Percentiles rank a stretch among this genome's conserved stretches.
These are phyloP conservation scores for Moniliophthora roreri DNA, from an alignment of 1,284 basidiomycete genomes.

Conservation along the genomic window DNA sequence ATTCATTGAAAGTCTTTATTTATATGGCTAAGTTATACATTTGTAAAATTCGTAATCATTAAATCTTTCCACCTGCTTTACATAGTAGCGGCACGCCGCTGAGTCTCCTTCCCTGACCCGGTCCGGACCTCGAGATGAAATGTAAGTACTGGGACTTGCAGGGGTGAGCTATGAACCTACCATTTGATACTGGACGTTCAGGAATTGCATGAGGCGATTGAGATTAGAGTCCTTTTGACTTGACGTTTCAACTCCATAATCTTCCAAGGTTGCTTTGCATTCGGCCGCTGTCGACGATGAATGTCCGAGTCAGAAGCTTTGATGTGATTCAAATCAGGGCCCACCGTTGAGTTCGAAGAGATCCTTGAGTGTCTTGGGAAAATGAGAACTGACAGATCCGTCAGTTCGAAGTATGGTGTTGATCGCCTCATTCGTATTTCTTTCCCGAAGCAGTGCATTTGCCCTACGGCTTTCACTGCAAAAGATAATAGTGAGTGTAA, in stretches of 20 bases:
- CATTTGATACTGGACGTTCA: too few relatives aligned
- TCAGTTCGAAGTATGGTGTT: slow-evolving; percentile 44
- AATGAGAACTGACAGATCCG: slow-evolving; percentile 41
- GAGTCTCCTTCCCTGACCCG: too few relatives aligned
- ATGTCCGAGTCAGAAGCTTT: neutral
- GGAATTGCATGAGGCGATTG: too few relatives aligned
- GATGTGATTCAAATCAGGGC: slow-evolving; percentile 15
- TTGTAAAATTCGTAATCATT: too few relatives aligned
- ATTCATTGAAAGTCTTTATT: too few relatives aligned
- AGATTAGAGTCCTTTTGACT: too few relatives aligned
- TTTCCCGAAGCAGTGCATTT: slow-evolving; percentile 45
- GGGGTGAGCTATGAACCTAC: too few relatives aligned
- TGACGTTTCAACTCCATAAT: slow-evolving; percentile 36
- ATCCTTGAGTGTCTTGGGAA: slow-evolving; percentile 44
- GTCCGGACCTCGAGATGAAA: too few relatives aligned
- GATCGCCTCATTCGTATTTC: slow-evolving; percentile 37
- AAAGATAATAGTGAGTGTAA: neutral
- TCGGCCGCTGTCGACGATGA: slow-evolving; percentile 27
- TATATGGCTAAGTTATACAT: too few relatives aligned
- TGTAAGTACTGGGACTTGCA: too few relatives aligned
- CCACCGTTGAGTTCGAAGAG: slow-evolving; percentile 47
- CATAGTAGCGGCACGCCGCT: too few relatives aligned
- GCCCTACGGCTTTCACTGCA: slow-evolving; percentile 51
- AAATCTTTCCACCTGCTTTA: too few relatives aligned
- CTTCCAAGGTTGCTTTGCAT: slow-evolving; percentile 36